Evolutionary conservation across 495 filamentous ascomycete genomes (phyloP), one percentile per base, ranked within the genome.

Genomic region (Hamigera avellanea): DNA sequence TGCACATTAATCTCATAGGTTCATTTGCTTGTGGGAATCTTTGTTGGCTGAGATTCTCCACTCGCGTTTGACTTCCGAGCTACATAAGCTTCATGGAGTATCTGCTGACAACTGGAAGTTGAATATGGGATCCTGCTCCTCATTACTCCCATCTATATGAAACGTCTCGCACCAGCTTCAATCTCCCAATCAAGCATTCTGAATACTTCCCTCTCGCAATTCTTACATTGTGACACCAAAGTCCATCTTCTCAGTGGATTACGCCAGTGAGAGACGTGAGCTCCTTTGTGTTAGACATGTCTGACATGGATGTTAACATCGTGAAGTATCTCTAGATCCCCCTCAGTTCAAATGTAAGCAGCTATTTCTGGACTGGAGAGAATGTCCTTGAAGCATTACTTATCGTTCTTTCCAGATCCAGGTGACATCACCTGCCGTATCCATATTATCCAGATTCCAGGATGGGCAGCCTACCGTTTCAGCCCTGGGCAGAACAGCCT

Each of bases 401-500:
- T 4, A 23, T 5, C 5, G 5, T 23, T 9, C 21, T 23, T 4
- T 5, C 4, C 9, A 23, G 9, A 5, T 9, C 9, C 21, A 4
- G 9, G 21, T 5, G 21, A 9, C 9, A 30, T 30, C 27, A 15
- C n/a, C 3, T 13, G n/a, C 27, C 5, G 5, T 13, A 15, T 30
- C 27, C 12, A 30, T 13, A 6, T 30, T 15, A 6, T 6, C n/a
- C 14, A 3, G 6, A 30, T 17, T 25, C 36, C 36, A 50, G 10
- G 1, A 61, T 61, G 57, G 52, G 40, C 33, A 52, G 37, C 32
- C 39, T 53, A 14, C 46, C 37, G 4, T 52, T 53, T 28, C 49
- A 46, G 14, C 42, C 46, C 33, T 59, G 57, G 57, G 32, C 36
- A 14, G 53, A 59, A 15, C 53, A 57, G 23, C 46, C 49, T 18